phyloP scores from a whole-genome alignment of 495 filamentous ascomycete species.

The Neurospora sp. region DNA sequence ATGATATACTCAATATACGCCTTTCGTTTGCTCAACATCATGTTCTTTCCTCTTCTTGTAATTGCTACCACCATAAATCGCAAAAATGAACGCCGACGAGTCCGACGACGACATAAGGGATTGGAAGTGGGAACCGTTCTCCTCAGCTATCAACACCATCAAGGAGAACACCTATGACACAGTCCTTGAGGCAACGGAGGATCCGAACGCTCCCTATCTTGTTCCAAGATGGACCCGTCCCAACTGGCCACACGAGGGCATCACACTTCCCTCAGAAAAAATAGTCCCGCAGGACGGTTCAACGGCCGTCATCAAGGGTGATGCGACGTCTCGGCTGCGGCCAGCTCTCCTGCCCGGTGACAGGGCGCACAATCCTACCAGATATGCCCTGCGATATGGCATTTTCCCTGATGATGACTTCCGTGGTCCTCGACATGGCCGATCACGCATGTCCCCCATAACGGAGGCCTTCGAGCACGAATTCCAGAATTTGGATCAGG shows the following conservation, averaged over 20 bases:
- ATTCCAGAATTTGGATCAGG: neutral
- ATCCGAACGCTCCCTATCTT: neutral
- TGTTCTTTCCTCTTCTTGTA: neutral
- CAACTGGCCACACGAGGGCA: neutral
- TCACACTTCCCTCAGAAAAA: neutral
- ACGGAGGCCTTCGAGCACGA: neutral
- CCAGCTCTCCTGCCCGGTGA: conserved; percentile 23
- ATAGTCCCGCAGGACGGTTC: neutral
- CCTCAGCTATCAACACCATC: fast-evolving
- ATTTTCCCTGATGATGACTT: conserved; percentile 16
- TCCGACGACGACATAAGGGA: neutral
- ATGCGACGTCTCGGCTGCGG: conserved; percentile 9
- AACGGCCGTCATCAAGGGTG: conserved; percentile 1
- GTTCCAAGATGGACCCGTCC: neutral
- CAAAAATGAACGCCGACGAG: neutral
- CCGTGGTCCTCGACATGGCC: conserved; percentile 8
- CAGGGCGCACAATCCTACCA: conserved; percentile 13
- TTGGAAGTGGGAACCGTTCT: neutral
- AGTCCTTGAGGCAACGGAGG: neutral
- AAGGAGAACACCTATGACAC: neutral
- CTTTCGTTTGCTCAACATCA: neutral
- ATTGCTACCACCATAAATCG: neutral
- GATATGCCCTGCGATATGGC: conserved; percentile 24
- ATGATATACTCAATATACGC: neutral
- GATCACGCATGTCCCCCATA: conserved; percentile 25